Percentiles rank a stretch among this genome's conserved stretches.
These are phyloP conservation scores for Starmera caribaea DNA, from an alignment of 805 yeast genomes.

Conservation along the genomic window DNA sequence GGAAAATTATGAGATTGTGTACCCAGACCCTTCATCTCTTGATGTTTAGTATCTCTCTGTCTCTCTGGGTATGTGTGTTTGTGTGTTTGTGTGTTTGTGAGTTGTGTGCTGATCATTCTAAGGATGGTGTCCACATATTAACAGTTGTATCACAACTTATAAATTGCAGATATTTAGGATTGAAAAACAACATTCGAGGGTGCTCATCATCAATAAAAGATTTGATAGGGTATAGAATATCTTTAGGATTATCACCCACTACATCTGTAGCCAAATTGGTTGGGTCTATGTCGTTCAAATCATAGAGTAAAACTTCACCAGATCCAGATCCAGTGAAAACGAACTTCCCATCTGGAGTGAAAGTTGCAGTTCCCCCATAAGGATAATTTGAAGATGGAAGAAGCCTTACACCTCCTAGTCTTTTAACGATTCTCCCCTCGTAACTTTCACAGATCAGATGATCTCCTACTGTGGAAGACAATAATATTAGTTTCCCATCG, in stretches of 20 bases:
- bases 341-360: constrained; percentile 59
- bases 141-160: constrained; percentile 13
- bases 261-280: no score
- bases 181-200: constrained; percentile 30
- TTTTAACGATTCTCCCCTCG: constrained; percentile 40
- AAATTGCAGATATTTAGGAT: constrained; percentile 26
- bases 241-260: constrained; percentile 6
- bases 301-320: constrained; percentile 46
- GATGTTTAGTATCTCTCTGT: no score
- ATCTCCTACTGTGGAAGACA: constrained; percentile 44
- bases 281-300: constrained; percentile 22
- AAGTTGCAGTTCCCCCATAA: constrained; percentile 46
- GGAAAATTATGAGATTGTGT: constrained; percentile 53
- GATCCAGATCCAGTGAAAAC: constrained; percentile 53
- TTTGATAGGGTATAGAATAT: constrained; percentile 16
- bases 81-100: no score
- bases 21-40: constrained; percentile 45
- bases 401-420: constrained; percentile 38
- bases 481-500: constrained; percentile 54
- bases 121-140: constrained; percentile 15
- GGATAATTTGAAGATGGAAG: constrained; percentile 34
- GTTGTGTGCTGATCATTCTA: no score
- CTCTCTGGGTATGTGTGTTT: no score
- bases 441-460: constrained; percentile 67
- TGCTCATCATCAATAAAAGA: constrained; percentile 21